These are phyloP conservation scores for Botryosphaeria dothidea DNA, from an alignment of 2,329 filamentous ascomycete species.

Conservation along the genomic window DNA sequence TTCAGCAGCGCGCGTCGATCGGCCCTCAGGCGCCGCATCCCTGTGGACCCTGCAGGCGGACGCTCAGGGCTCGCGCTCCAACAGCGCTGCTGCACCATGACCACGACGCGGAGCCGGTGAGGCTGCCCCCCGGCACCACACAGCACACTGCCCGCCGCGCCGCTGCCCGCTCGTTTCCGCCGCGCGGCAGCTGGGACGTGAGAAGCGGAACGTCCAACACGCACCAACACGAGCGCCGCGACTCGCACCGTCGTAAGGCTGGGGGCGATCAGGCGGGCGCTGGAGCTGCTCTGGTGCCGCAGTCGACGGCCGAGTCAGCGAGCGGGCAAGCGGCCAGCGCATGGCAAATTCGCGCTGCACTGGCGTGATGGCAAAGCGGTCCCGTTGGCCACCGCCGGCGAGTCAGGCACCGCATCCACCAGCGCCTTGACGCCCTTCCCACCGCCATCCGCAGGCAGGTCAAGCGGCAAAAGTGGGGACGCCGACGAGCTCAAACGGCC, in stretches of 20 bases:
- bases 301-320: slow-evolving; percentile 9
- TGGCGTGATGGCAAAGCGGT: slow-evolving; percentile 11
- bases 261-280: neutral
- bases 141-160: neutral
- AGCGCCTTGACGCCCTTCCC: slow-evolving; percentile 10
- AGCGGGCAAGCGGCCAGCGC: neutral
- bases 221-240: neutral
- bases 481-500: slow-evolving; percentile 11
- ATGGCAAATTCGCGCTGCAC: slow-evolving; percentile 14
- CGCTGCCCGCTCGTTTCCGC: neutral
- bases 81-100: too few species aligned
- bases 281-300: neutral
- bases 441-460: slow-evolving; percentile 21
- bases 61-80: slow-evolving; percentile 7
- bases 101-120: slow-evolving; percentile 10
- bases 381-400: slow-evolving; percentile 10
- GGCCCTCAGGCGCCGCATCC: slow-evolving; percentile 11
- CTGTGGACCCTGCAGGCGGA: slow-evolving; percentile 17
- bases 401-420: slow-evolving; percentile 17
- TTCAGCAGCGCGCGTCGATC: slow-evolving; percentile 12
- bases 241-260: slow-evolving; percentile 1
- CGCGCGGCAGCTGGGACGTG: neutral
- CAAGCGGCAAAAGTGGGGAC: slow-evolving; percentile 19
- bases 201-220: too few species aligned
- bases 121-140: neutral